Evolutionary conservation across 2,329 filamentous ascomycete species (phyloP), one percentile per base, ranked within the genome.

Genomic region (Pseudogymnoascus sp.): DNA sequence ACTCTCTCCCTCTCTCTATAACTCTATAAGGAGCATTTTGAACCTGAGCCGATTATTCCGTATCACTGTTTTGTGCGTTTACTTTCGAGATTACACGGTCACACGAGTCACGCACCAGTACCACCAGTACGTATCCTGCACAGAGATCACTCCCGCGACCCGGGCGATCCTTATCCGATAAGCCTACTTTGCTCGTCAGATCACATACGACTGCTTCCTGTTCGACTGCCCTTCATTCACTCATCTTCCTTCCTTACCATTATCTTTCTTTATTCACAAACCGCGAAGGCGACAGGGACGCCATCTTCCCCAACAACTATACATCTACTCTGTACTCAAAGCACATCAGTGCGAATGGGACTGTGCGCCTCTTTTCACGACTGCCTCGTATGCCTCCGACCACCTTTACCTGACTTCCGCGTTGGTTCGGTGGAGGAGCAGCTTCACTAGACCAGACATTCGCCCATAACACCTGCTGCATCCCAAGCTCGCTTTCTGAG

Each of bases 381-480:
- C n/a, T 53, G 44, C 47, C 47, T 53, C 50, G 50, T 56, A 56
- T 56, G 50, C 50, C 50, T 56, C 29, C 50, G 50, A 33, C 50
- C 50, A 13, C 50, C 50, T 19, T 19, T 21, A 56, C 50, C 50
- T 33, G 10, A 56, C 50, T 19, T 56, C 50, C 11, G 16, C 50
- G 29, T 56, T 33, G 29, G 50, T 33, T 56, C 50, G 50, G 50
- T 13, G 50, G 50, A 56, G 50, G 29, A 56, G 50, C 50, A 56
- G 26, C 50, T 10, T 56, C 50, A 56, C 29, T 56, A 56, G 50
- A 56, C 26, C 16, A 56, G 26, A 56, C 16, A 33, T 33, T 56
- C 50, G 29, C 50, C n/a, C 13, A 2, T 56, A 56, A 26, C 50
- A n/a, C 50, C 50, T 56, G 2, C 50, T 56, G 26, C n/a, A 13